Base-by-base conservation (phyloP, 2,329 filamentous ascomycete species). In the Botryotinia globosa region DNA sequence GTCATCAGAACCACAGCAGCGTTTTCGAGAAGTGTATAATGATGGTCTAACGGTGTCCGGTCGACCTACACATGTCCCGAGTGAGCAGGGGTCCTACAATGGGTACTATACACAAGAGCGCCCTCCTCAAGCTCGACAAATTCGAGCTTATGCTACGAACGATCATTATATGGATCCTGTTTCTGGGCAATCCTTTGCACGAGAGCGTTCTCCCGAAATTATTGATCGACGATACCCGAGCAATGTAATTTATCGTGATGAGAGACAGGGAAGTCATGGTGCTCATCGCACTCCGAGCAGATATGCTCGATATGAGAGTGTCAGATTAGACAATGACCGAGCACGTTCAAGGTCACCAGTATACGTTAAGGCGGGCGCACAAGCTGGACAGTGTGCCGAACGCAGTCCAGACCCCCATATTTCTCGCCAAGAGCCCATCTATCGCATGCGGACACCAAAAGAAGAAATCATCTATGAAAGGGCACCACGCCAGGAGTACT, bases 311-410 rank as follows among this genome's bases (percentile, higher is more conserved):
- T 81, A 81, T 72, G 80, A 80, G 73, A 80, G 78, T 75, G 78
- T 80, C 69, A 76, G 80, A 75, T 76, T 78, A n/a, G 76, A 79
- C 73, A 77, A 77, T 72, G 80, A 80, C 58, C 79, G 78, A 67
- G 76, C 77, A 22, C 80, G 79, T 74, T 81, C 81, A 25, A 79
- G 77, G 66, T 82, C 82, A 56, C 80, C 81, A 69, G 76, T 79
- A 72, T 81, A 81, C 76, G 75, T 79, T 72, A 80, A 80, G 54
- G 73, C 79, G 34, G 77, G 76, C 45, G 68, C 75, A 69, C 77
- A 77, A 73, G 58, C 74, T 34, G 77, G 74, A 45, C 75, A 78
- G 66, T 81, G 82, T 74, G 78, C 78, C 48, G 79, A 82, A 65
- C 79, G 77, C 22, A 81, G 78, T 73, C 79, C 82, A 12, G 73